Evolutionary conservation across 2,329 filamentous ascomycete genomes (phyloP).

Genomic region (Anisogramma anomala): DNA sequence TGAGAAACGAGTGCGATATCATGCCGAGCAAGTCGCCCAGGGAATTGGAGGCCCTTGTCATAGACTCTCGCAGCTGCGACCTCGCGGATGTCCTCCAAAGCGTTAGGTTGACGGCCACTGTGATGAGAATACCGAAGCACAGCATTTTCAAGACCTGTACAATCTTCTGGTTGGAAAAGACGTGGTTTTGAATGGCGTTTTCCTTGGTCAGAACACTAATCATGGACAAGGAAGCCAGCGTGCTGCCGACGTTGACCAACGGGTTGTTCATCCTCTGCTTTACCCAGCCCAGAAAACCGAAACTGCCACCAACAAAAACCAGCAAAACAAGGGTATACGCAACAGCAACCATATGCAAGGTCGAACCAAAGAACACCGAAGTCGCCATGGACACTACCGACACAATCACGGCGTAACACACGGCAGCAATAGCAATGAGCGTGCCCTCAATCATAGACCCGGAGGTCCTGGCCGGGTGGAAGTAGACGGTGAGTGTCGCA

Average conservation of each 20-base stretch:
- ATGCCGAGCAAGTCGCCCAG: slow-evolving; percentile 71
- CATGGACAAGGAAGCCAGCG: slow-evolving; percentile 74
- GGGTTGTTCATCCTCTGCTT: slow-evolving; percentile 71
- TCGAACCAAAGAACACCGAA: slow-evolving; percentile 63
- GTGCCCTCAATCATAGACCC: slow-evolving; percentile 86
- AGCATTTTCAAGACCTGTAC: slow-evolving; percentile 75
- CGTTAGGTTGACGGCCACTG: slow-evolving; percentile 62
- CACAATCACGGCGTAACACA: slow-evolving; percentile 65
- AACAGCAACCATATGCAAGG: slow-evolving; percentile 52
- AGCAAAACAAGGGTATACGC: slow-evolving; percentile 72
- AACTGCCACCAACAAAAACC: slow-evolving; percentile 72
- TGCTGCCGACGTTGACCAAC: slow-evolving; percentile 74
- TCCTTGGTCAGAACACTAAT: slow-evolving; percentile 89
- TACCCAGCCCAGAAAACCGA: slow-evolving; percentile 81
- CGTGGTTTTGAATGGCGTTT: slow-evolving; percentile 70
- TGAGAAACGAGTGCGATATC: slow-evolving; percentile 74
- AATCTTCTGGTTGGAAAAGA: slow-evolving; percentile 73
- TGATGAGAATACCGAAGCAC: slow-evolving; percentile 61
- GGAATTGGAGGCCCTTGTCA: slow-evolving; percentile 61
- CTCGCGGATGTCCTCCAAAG: slow-evolving; percentile 72
- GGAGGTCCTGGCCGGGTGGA: slow-evolving; percentile 75
- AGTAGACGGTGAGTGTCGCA: slow-evolving; percentile 88
- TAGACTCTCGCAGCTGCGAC: slow-evolving; percentile 57
- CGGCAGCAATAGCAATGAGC: slow-evolving; percentile 63
- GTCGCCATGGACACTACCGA: slow-evolving; percentile 82